Evolutionary conservation across 2,329 filamentous ascomycete species (phyloP).

Genomic region (Trichophyton schoenleinii): DNA sequence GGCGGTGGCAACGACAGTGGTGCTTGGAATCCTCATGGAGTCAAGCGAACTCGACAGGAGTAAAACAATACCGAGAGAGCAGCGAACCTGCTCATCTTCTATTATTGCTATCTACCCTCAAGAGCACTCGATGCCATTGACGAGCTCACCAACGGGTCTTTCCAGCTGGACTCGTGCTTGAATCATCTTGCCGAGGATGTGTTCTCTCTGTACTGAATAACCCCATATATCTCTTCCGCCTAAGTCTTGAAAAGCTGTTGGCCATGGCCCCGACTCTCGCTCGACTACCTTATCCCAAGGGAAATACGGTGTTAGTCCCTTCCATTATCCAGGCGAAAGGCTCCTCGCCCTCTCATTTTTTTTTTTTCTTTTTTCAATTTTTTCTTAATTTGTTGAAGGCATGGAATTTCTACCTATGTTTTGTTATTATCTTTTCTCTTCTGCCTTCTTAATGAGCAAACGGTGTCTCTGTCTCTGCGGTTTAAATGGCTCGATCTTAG

Average conservation of each 20-base stretch:
- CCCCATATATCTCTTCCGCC: background rate
- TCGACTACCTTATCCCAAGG: background rate
- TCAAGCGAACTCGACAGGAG: constrained; percentile 66
- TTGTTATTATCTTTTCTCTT: background rate
- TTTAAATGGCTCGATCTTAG: background rate
- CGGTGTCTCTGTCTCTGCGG: background rate
- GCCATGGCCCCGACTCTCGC: background rate
- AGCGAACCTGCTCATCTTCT: background rate
- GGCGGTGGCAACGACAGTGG: constrained; percentile 39
- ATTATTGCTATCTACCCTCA: too few species aligned
- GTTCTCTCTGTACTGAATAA: background rate
- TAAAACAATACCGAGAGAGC: constrained; percentile 19
- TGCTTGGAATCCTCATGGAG: constrained; percentile 69
- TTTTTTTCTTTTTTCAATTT: background rate
- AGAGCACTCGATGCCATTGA: background rate
- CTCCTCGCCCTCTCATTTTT: background rate
- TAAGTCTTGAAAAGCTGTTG: background rate
- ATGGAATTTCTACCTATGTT: background rate
- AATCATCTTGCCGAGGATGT: background rate
- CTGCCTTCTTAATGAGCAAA: background rate
- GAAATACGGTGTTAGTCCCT: background rate
- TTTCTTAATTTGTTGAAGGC: background rate
- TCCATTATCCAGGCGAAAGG: background rate
- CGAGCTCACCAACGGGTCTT: background rate
- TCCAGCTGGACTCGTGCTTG: background rate